These are phyloP conservation scores for Aegilops sharonensis DNA, from an alignment of 176 grass and related monocot species.

Conservation along the genomic window DNA sequence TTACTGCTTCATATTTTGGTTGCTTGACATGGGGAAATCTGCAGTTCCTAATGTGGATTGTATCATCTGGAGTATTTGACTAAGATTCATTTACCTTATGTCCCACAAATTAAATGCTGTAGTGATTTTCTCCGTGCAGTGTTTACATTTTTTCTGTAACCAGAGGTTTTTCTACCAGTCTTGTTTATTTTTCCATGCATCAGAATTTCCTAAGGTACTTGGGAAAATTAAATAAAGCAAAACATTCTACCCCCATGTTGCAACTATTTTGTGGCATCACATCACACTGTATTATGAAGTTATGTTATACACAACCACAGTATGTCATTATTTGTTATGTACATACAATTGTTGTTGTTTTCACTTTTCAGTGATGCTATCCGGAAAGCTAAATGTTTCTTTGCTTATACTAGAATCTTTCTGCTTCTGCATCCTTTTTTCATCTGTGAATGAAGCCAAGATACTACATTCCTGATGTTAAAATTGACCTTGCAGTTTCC, in stretches of 20 bases:
- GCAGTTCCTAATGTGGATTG: background rate
- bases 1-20: background rate
- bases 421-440: background rate
- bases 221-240: background rate
- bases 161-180: background rate
- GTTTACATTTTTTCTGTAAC: background rate
- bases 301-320: background rate
- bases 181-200: background rate
- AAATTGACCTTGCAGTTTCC: slow-evolving; percentile 69
- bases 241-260: background rate
- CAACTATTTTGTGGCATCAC: background rate
- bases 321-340: background rate
- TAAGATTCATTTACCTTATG: background rate
- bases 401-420: background rate
- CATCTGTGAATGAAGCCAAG: background rate
- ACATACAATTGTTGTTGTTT: slow-evolving; percentile 1
- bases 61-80: background rate
- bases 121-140: background rate
- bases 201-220: background rate
- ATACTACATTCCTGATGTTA: slow-evolving; percentile 16
- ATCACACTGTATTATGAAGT: background rate
- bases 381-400: background rate
- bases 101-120: background rate
- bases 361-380: background rate
- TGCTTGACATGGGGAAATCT: background rate